Percentiles rank a stretch among this genome's conserved stretches.
Evolutionary conservation across 2,329 filamentous ascomycete species (phyloP).

Genomic region (Plectosphaerella sp.): DNA sequence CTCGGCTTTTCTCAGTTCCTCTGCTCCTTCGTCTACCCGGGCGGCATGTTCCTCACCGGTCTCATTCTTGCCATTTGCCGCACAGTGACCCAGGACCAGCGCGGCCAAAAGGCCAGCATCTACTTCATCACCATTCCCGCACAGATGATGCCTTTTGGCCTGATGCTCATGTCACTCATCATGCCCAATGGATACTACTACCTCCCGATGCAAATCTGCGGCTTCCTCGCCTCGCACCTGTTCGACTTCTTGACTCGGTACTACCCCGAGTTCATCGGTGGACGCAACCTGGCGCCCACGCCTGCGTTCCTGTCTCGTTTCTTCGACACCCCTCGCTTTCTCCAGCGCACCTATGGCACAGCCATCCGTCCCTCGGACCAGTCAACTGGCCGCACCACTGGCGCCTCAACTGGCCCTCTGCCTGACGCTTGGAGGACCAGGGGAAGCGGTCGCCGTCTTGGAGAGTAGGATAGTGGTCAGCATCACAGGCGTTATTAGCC

Average conservation of each 20-base stretch:
- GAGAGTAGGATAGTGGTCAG: constrained; percentile 18
- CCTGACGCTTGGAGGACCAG: constrained; percentile 61
- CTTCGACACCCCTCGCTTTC: constrained; percentile 48
- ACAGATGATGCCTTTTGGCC: constrained; percentile 74
- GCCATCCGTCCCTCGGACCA: constrained; percentile 39
- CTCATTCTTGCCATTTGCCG: constrained; percentile 78
- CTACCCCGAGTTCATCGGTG: constrained; percentile 85
- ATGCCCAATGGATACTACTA: constrained; percentile 49
- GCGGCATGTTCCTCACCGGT: constrained; percentile 51
- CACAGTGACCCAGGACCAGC: constrained; percentile 81
- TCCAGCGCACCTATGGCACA: constrained; percentile 58
- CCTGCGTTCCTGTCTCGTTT: constrained; percentile 67
- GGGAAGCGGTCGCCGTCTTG: constrained; percentile 59
- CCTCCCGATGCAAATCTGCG: constrained; percentile 64
- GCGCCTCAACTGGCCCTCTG: constrained; percentile 43
- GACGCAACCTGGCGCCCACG: constrained; percentile 70
- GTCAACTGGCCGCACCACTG: constrained; percentile 34
- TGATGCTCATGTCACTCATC: constrained; percentile 71
- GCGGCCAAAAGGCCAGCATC: constrained; percentile 70
- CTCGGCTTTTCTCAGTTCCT: constrained; percentile 33
- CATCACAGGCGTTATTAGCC: background rate
- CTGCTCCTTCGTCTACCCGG: constrained; percentile 47
- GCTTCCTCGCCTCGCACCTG: constrained; percentile 82
- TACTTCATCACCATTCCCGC: constrained; percentile 81
- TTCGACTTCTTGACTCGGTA: constrained; percentile 87